Evolutionary conservation across 106 monocot genomes (phyloP).

Genomic region (Dendrobium huoshanense): DNA sequence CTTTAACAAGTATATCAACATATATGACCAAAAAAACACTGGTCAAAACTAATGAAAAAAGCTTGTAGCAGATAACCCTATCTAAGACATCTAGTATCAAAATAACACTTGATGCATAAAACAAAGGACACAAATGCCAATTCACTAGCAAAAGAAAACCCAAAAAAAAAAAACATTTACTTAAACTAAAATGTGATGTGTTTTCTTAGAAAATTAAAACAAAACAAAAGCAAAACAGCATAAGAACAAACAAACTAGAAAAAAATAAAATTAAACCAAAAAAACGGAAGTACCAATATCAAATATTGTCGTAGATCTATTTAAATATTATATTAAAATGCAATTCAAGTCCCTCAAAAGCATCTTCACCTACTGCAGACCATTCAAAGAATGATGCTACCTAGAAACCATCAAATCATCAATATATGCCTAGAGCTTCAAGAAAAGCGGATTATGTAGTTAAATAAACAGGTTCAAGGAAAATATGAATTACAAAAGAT

Average conservation of each 20-base stretch:
- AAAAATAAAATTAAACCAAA: neutral
- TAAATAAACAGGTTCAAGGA: neutral
- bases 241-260: neutral
- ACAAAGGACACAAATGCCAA: neutral
- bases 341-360: neutral
- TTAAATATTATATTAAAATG: neutral
- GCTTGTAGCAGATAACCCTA: neutral
- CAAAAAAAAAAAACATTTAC: neutral
- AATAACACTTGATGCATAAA: neutral
- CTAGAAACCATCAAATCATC: neutral
- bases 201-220: neutral
- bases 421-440: neutral
- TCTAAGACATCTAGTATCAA: neutral
- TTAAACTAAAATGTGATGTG: neutral
- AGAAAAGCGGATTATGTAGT: neutral
- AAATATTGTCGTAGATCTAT: neutral
- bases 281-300: neutral
- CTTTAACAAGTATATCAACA: neutral
- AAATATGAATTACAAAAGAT: neutral
- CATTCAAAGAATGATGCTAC: neutral
- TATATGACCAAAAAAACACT: neutral
- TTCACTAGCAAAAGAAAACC: neutral
- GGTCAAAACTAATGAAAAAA: neutral
- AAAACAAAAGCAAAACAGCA: neutral
- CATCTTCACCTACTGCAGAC: neutral